Conservation (phyloP, 1,284 basidiomycete genomes). For the Irpex sp. region DNA sequence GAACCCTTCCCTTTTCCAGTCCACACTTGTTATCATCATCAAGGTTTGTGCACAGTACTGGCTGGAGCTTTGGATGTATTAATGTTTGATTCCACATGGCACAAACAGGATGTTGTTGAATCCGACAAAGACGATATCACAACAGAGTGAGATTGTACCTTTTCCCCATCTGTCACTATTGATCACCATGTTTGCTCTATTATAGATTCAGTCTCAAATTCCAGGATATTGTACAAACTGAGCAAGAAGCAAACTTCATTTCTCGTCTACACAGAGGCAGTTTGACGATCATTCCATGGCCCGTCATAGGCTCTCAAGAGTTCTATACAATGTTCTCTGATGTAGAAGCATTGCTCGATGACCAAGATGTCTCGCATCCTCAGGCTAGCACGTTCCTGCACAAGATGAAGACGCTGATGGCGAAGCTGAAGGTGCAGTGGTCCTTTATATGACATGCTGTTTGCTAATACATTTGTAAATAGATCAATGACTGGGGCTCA, state of each 20-base stretch:
- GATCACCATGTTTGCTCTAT: neutral
- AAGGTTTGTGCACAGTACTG: slow-evolving; percentile 33
- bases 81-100: too few relatives aligned
- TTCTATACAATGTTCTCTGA: slow-evolving; percentile 52
- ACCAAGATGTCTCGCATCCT: slow-evolving; percentile 44
- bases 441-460: too few relatives aligned
- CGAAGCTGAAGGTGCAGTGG: slow-evolving; percentile 52
- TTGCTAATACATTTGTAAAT: too few relatives aligned
- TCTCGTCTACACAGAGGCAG: slow-evolving; percentile 50
- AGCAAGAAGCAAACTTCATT: slow-evolving; percentile 62
- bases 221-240: slow-evolving; percentile 51
- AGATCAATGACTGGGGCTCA: slow-evolving; percentile 64
- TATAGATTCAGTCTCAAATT: slow-evolving; percentile 55
- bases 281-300: slow-evolving; percentile 61
- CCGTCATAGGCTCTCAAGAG: slow-evolving; percentile 56
- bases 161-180: neutral
- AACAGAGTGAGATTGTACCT: slow-evolving; percentile 39
- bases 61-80: too few relatives aligned
- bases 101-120: slow-evolving; percentile 52
- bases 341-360: slow-evolving; percentile 43
- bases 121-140: slow-evolving; percentile 54
- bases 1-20: slow-evolving; percentile 58
- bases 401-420: slow-evolving; percentile 61
- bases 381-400: slow-evolving; percentile 55
- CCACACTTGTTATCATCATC: slow-evolving; percentile 58